Evolutionary conservation across 2,329 filamentous ascomycete species (phyloP), one percentile per base, ranked within the genome.

Genomic region (Ophiostoma sp.): DNA sequence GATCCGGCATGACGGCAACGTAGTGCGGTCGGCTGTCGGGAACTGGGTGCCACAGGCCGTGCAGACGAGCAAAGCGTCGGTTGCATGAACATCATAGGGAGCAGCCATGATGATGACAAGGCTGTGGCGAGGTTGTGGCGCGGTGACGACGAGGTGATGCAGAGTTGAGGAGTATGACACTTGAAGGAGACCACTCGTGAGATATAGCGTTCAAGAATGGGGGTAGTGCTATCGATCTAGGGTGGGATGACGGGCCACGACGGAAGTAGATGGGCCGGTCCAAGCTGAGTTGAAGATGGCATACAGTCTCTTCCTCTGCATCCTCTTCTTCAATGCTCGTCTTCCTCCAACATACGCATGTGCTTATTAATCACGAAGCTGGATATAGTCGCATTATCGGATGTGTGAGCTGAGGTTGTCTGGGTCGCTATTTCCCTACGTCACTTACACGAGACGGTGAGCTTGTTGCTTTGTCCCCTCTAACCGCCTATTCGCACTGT

Each of bases 21-120:
- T 74, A 12, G 77, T 71, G 55, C 78, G 78, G 70, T 86, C 81
- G 0, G 82, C 75, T 2, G 80, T 79, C 62, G 87, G 85, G 76
- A 83, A 91, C 74, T 92, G 89, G 0, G 88, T 91, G 36, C 89
- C 89, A 75, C 89, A 92, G 5, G 88, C 83, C 8, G 80, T 81
- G 79, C 89, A 92, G 72, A 92, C 80, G 47, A 89, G 82, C 62
- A 64, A 47, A 16, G n/a, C 55, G 60, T 71, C 68, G 1, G 72
- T 73, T 0, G 66, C 68, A 1, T 67, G 64, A 16, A 69, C 64
- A 42, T 73, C 66, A 66, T 71, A 72, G 27, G 27, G 27, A 27
- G 27, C 27, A 38, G 41, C 44, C 64, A 73, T 71, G 72, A 92
- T 92, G 89, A 85, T 9, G 49, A 27, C n/a, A n/a, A n/a, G 6